phyloP scores from a whole-genome alignment of 1,284 basidiomycete genomes.

The Naganishia liquefaciens region DNA sequence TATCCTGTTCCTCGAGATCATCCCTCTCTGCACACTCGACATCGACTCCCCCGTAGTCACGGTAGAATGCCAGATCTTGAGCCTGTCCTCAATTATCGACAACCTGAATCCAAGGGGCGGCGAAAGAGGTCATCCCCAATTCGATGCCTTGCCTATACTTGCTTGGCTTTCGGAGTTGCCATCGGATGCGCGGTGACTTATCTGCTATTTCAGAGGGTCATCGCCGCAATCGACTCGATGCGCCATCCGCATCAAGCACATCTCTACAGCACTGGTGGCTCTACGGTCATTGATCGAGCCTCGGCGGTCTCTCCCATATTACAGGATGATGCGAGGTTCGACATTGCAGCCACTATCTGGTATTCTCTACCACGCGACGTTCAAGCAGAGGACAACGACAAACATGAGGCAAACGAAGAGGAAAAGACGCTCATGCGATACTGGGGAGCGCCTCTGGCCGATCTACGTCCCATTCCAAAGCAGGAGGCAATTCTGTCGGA shows the following conservation, averaged over 20 bases:
- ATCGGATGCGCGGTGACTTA: constrained; percentile 12
- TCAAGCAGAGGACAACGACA: background rate
- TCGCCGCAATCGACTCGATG: background rate
- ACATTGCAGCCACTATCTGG: constrained; percentile 8
- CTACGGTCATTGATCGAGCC: too few species aligned
- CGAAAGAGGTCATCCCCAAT: constrained; percentile 3
- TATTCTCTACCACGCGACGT: constrained; percentile 4
- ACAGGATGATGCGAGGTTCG: constrained; percentile 6
- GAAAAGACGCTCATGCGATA: background rate
- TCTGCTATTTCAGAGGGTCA: background rate
- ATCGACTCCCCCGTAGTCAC: too few species aligned
- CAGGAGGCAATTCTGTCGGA: constrained; percentile 4
- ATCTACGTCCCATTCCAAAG: constrained; percentile 9
- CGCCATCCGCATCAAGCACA: constrained; percentile 7
- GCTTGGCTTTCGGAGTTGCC: constrained; percentile 6
- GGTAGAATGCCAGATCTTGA: background rate
- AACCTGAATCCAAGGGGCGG: background rate
- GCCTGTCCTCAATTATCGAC: constrained; percentile 8
- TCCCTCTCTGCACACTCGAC: too few species aligned
- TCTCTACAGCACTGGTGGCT: background rate
- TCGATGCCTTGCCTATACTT: constrained; percentile 12
- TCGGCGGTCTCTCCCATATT: constrained; percentile 9
- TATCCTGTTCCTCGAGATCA: too few species aligned
- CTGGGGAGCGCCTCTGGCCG: constrained; percentile 1
- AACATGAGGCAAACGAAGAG: background rate